phyloP scores from a whole-genome alignment of 805 yeast species.

The Clavispora carvajalis region DNA sequence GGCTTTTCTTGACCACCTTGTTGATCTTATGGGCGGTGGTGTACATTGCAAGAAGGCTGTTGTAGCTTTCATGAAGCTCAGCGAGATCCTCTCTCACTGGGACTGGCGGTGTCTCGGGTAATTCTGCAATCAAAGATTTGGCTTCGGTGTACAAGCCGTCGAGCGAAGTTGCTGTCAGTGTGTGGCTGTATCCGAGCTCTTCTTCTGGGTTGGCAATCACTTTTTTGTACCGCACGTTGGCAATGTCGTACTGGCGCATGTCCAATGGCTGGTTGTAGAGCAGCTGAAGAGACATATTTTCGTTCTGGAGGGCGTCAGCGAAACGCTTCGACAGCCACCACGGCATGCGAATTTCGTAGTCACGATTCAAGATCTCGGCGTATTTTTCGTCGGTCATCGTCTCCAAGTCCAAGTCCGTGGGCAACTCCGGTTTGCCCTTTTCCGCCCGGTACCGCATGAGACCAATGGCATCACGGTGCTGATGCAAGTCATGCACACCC shows the following conservation, averaged over 20 bases:
- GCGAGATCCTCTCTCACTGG: not conserved
- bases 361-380: conserved; percentile 24
- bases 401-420: conserved; percentile 18
- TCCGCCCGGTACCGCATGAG: conserved; percentile 25
- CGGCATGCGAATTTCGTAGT: conserved; percentile 32
- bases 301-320: conserved; percentile 19
- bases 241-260: conserved; percentile 30
- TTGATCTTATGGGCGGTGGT: conserved; percentile 37
- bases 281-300: conserved; percentile 12
- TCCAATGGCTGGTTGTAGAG: conserved; percentile 25
- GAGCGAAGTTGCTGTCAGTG: conserved; percentile 4
- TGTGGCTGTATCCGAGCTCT: conserved; percentile 11
- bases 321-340: conserved; percentile 39
- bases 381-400: conserved; percentile 25
- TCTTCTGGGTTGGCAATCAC: conserved; percentile 13
- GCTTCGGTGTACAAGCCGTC: conserved; percentile 5
- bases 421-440: conserved; percentile 23
- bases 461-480: conserved; percentile 28
- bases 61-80: conserved; percentile 12
- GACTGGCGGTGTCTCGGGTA: not conserved
- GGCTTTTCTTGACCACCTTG: conserved; percentile 26
- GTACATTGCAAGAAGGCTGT: conserved; percentile 25
- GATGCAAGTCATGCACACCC: conserved; percentile 52
- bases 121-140: not conserved
- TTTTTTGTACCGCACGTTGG: conserved; percentile 27